A percentile compares a stretch with the other conserved stretches of the same genome.
Conservation (phyloP, 805 yeast genomes). For the Candida maesae region DNA sequence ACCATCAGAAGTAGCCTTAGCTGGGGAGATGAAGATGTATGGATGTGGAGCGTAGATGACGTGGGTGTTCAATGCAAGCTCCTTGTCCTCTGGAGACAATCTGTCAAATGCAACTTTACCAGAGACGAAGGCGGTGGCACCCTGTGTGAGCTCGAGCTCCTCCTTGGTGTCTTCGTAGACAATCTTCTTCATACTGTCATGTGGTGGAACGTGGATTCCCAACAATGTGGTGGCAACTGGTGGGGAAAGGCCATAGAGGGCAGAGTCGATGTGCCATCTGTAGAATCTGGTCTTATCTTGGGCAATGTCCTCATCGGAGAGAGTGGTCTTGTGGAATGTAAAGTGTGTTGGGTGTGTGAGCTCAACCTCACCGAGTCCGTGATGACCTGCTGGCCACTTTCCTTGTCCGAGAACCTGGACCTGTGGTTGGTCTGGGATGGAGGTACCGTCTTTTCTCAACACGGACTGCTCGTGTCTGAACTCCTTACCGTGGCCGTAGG, state of each 20-base stretch:
- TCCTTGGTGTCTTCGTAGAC: slow-evolving; percentile 66
- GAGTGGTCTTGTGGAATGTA: slow-evolving; percentile 67
- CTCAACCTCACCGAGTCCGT: slow-evolving; percentile 50
- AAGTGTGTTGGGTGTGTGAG: slow-evolving; percentile 84
- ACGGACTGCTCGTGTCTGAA: slow-evolving; percentile 64
- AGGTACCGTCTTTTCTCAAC: slow-evolving; percentile 72
- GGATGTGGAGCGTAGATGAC: slow-evolving; percentile 93
- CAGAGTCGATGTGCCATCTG: slow-evolving; percentile 94
- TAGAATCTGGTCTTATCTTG: slow-evolving; percentile 72
- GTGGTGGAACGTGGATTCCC: slow-evolving; percentile 77
- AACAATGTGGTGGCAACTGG: slow-evolving; percentile 82
- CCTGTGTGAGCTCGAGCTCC: slow-evolving; percentile 64
- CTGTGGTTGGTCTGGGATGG: slow-evolving; percentile 81
- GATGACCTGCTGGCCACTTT: slow-evolving; percentile 49
- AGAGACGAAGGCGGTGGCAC: slow-evolving; percentile 85
- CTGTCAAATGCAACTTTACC: slow-evolving; percentile 76
- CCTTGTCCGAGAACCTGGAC: slow-evolving; percentile 91
- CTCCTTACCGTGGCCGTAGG: slow-evolving; percentile 84
- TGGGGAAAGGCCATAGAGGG: slow-evolving; percentile 80
- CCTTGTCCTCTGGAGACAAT: slow-evolving; percentile 65
- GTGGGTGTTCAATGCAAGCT: slow-evolving; percentile 70
- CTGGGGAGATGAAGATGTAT: slow-evolving; percentile 76
- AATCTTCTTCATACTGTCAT: slow-evolving; percentile 57
- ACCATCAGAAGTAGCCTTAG: slow-evolving; percentile 82
- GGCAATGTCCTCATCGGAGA: slow-evolving; percentile 59